These are phyloP conservation scores for Capillidium rhysosporum DNA, from an alignment of 371 early-diverging fungal species.

Conservation along the genomic window DNA sequence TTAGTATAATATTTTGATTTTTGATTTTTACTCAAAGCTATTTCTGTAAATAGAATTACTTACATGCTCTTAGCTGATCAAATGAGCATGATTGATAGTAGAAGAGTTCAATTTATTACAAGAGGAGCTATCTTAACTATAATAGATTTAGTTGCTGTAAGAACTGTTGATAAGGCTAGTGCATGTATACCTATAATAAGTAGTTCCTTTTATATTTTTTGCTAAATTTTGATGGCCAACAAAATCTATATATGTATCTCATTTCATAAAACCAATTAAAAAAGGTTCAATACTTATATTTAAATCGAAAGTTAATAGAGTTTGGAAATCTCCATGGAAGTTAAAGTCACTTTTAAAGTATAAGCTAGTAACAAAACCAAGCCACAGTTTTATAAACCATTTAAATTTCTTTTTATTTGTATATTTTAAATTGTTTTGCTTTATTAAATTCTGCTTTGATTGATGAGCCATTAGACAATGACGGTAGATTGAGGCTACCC, in stretches of 20 bases:
- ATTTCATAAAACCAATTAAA: conserved; percentile 41
- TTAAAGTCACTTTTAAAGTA: conserved; percentile 8
- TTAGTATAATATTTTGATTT: no score
- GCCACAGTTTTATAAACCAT: conserved; percentile 1
- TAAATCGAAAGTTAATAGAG: conserved; percentile 39
- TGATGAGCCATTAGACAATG: conserved; percentile 14
- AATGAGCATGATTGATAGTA: not conserved
- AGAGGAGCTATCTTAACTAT: not conserved
- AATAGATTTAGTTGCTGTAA: not conserved
- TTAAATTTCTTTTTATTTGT: not conserved
- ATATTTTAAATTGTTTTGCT: conserved; percentile 17
- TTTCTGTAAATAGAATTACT: not conserved
- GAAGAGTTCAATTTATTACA: not conserved
- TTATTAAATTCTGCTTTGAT: conserved; percentile 56
- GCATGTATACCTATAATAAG: not conserved
- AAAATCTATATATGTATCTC: conserved; percentile 35
- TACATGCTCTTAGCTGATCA: not conserved
- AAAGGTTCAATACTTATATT: conserved; percentile 40
- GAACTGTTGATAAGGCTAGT: not conserved
- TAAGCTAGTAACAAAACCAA: not conserved
- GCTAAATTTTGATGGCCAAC: conserved; percentile 12
- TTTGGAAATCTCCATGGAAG: conserved; percentile 62
- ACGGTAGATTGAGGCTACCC: conserved; percentile 21
- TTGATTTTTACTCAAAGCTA: not conserved
- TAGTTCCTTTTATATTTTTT: not conserved